These are phyloP conservation scores for Pythium utonaiense DNA, from an alignment of 352 stramenopile species.

Conservation along the genomic window DNA sequence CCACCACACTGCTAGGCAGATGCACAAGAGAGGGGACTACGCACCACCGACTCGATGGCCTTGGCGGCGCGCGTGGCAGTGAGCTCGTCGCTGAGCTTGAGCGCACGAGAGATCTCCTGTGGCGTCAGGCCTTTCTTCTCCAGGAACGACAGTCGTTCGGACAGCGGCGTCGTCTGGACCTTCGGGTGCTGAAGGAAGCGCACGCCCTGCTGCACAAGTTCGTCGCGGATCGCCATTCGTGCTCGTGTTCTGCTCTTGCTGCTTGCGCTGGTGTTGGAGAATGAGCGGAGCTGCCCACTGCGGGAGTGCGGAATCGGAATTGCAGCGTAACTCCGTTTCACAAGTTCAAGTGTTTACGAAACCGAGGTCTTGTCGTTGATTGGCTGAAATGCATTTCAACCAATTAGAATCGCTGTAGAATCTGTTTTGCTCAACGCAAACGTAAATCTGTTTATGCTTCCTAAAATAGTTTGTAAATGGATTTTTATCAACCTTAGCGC, in stretches of 20 bases:
- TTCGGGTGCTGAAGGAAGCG: slow-evolving; percentile 76
- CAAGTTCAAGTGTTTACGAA: background rate
- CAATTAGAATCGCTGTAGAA: too few relatives aligned
- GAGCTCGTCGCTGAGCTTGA: slow-evolving; percentile 69
- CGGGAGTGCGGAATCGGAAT: too few relatives aligned
- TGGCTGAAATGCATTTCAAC: too few relatives aligned
- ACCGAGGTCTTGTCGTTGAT: background rate
- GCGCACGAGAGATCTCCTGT: slow-evolving; percentile 56
- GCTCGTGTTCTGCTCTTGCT: slow-evolving; percentile 1
- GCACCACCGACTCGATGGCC: slow-evolving; percentile 58
- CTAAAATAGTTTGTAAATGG: too few relatives aligned
- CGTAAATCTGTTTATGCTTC: too few relatives aligned
- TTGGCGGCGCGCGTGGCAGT: slow-evolving; percentile 43
- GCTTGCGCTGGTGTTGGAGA: background rate
- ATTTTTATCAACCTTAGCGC: too few relatives aligned
- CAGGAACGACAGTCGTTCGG: slow-evolving; percentile 62
- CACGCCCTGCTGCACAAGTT: slow-evolving; percentile 67
- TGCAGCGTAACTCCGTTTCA: background rate
- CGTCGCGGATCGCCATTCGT: slow-evolving; percentile 42
- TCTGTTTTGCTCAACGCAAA: too few relatives aligned
- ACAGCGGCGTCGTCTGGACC: slow-evolving; percentile 73
- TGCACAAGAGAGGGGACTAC: background rate
- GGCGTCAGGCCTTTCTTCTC: slow-evolving; percentile 76
- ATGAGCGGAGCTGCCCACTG: background rate
- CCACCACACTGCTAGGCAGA: background rate